These are phyloP conservation scores for Crithidia bombi DNA, from an alignment of 208 protist species.

Conservation along the genomic window DNA sequence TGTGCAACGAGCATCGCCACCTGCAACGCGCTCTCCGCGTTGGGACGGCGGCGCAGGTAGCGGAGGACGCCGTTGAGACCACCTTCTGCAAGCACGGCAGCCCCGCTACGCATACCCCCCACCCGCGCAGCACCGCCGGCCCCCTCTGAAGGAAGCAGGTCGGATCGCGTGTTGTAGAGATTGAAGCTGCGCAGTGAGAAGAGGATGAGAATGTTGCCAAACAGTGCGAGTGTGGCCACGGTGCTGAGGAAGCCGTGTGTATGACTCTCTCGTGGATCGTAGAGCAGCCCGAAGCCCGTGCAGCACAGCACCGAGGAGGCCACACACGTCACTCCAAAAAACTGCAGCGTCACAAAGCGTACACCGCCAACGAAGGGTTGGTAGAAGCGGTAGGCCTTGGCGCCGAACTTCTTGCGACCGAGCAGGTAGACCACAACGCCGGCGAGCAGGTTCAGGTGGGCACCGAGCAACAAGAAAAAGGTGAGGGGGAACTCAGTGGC, in stretches of 20 bases:
- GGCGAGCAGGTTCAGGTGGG: conserved; percentile 49
- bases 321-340: conserved; percentile 56
- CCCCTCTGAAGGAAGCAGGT: not conserved
- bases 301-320: conserved; percentile 30
- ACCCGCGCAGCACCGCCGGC: not conserved
- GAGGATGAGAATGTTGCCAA: conserved; percentile 64
- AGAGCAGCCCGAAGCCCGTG: conserved; percentile 37
- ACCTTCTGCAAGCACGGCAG: conserved; percentile 18
- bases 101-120: conserved; percentile 3
- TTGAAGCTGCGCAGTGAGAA: conserved; percentile 66
- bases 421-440: conserved; percentile 58
- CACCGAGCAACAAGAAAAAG: conserved; percentile 48
- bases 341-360: conserved; percentile 76
- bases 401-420: conserved; percentile 49
- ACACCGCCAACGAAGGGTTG: conserved; percentile 81
- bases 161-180: conserved; percentile 11
- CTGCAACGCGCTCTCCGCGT: conserved; percentile 65
- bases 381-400: conserved; percentile 65
- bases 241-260: conserved; percentile 50
- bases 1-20: conserved; percentile 48
- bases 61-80: conserved; percentile 29
- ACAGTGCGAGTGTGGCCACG: conserved; percentile 35
- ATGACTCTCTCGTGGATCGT: conserved; percentile 30
- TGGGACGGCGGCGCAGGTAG: conserved; percentile 54
- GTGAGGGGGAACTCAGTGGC: conserved; percentile 54